phyloP scores from a whole-genome alignment of 768 basidiomycete genomes.

The Trametes cingulata region DNA sequence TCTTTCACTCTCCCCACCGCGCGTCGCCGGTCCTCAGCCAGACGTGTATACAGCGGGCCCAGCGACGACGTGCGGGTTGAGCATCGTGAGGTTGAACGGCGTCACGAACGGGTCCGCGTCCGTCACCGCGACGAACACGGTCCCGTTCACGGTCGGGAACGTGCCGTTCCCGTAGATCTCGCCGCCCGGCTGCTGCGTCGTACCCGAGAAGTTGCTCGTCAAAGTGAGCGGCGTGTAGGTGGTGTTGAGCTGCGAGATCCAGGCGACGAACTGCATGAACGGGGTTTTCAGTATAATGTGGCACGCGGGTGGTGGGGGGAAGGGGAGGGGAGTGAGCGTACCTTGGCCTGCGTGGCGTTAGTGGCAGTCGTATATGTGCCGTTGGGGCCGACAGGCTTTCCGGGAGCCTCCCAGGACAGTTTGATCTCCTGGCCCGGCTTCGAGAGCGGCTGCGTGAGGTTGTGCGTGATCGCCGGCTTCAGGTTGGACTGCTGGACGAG shows the following conservation, averaged over 20 bases:
- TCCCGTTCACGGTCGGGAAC: background rate
- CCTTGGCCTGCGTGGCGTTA: conserved; percentile 44
- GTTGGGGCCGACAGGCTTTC: conserved; percentile 53
- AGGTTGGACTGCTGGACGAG: conserved; percentile 35
- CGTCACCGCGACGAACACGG: background rate
- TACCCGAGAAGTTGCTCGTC: background rate
- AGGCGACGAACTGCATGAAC: conserved; percentile 50
- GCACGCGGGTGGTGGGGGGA: background rate
- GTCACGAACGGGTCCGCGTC: conserved; percentile 43
- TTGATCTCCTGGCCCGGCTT: conserved; percentile 45
- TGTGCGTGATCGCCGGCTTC: conserved; percentile 52
- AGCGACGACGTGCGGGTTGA: conserved; percentile 57
- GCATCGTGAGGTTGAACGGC: conserved; percentile 54
- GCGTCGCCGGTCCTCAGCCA: conserved; percentile 33
- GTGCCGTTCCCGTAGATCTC: background rate
- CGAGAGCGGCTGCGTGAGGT: conserved; percentile 49
- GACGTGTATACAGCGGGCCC: conserved; percentile 53
- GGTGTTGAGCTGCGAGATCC: conserved; percentile 62
- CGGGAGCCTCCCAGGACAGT: conserved; percentile 57
- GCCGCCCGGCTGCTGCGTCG: background rate
- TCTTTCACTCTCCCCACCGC: background rate
- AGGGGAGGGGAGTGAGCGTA: conserved; percentile 13
- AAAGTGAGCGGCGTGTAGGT: conserved; percentile 43
- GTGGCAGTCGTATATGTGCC: conserved; percentile 51
- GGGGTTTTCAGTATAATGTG: background rate